Conservation (phyloP, 108 stramenopile species). For the Skeletonema marinoi region DNA sequence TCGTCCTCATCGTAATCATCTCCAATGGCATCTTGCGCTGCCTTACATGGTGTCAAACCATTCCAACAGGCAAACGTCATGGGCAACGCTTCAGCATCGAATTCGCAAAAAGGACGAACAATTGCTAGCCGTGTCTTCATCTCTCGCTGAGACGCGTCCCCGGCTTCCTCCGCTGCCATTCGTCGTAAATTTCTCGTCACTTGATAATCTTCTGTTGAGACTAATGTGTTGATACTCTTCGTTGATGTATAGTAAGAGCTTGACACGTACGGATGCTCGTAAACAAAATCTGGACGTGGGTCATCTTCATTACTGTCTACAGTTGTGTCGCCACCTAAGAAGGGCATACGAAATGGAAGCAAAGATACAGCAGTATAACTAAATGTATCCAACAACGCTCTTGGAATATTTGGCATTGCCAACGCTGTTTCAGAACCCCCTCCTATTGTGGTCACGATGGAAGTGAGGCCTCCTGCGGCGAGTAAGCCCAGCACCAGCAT, state of each 20-base stretch:
- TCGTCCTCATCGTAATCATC: conserved; percentile 37
- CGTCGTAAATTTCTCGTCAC: conserved; percentile 24
- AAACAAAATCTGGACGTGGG: conserved; percentile 57
- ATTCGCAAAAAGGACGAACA: conserved; percentile 65
- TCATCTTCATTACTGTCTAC: conserved; percentile 2
- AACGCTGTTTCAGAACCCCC: background rate
- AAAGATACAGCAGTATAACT: background rate
- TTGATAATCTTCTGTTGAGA: conserved; percentile 42
- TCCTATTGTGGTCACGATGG: background rate
- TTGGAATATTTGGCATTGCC: background rate
- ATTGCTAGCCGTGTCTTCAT: conserved; percentile 55
- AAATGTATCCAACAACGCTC: background rate
- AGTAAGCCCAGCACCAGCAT: background rate
- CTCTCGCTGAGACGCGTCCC: conserved; percentile 8
- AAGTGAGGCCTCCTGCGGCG: background rate
- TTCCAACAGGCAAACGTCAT: conserved; percentile 67
- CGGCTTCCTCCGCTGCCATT: conserved; percentile 13
- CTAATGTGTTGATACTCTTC: conserved; percentile 38
- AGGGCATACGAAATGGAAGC: background rate
- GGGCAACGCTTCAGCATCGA: conserved; percentile 65
- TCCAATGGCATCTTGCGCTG: conserved; percentile 54
- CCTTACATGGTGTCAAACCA: conserved; percentile 59
- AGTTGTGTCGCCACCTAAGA: background rate
- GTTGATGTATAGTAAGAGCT: conserved; percentile 59
- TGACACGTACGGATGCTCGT: conserved; percentile 64